phyloP scores from a whole-genome alignment of 2,329 filamentous ascomycete species.

The Clonostachys rosea region DNA sequence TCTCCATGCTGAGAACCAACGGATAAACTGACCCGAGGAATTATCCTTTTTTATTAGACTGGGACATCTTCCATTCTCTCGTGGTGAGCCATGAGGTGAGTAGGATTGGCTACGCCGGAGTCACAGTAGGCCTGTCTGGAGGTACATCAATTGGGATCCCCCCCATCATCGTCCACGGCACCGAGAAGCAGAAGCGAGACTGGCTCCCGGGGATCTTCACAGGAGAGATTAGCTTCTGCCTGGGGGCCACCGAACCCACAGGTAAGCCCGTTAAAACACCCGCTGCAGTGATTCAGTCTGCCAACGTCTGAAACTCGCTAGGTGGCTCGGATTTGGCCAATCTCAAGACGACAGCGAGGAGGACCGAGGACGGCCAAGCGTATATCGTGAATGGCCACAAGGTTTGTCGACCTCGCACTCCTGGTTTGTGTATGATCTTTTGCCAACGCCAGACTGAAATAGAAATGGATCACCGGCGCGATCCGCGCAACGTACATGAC shows the following conservation, averaged over 20 bases:
- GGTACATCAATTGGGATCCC: constrained; percentile 60
- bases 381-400: constrained; percentile 68
- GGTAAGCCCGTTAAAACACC: constrained; percentile 1
- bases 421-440: neutral
- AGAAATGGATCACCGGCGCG: constrained; percentile 65
- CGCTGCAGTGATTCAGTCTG: neutral
- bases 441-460: constrained; percentile 25
- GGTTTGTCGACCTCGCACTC: constrained; percentile 52
- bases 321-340: constrained; percentile 50
- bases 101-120: constrained; percentile 46
- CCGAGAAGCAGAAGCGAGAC: constrained; percentile 40
- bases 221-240: constrained; percentile 7
- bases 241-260: constrained; percentile 11
- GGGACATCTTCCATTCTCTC: constrained; percentile 53
- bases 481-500: constrained; percentile 58
- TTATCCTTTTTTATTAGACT: constrained; percentile 19
- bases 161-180: constrained; percentile 60
- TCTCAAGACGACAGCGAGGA: constrained; percentile 53
- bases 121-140: constrained; percentile 52
- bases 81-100: constrained; percentile 51
- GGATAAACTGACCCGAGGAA: no score
- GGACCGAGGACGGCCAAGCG: constrained; percentile 31
- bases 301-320: neutral
- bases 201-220: constrained; percentile 5
- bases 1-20: no score